Evolutionary conservation across 371 early-diverging fungal genomes (phyloP), one percentile per base, ranked within the genome.

Genomic region (Lichtheimia corymbifera): DNA sequence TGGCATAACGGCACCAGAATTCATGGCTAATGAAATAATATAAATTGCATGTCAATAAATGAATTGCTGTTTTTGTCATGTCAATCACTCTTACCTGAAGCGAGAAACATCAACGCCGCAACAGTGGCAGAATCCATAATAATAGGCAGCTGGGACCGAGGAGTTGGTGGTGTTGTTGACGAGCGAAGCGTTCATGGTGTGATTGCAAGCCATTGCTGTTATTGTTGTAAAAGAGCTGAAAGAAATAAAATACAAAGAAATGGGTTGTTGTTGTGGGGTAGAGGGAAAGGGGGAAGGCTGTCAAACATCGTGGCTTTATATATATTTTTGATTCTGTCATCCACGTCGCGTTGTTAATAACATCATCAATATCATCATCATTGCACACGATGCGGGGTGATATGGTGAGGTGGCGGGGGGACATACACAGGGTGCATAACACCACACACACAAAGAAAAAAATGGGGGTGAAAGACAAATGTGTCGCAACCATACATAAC

Each of bases 21-120:
- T 65, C 65, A 51, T 65, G 65, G 50, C 65, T 65, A 47, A 47
- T 18, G 17, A 9, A n/a, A n/a, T n/a, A 11, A 51, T 50, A 17
- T 17, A 50, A 43, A n/a, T 55, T 7, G 42, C 35, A 25, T 18
- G 55, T 49, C 14, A 13, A 40, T 50, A 18, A 47, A 50, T 17
- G 11, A 11, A 35, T 20, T 35, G 35, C 35, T 35, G 35, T 35
- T 35, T 35, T 35, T 35, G 35, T 35, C 35, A 45, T 40, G 42
- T 27, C 22, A 15, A 27, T 27, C 27, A 35, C 13, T 6, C 53
- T 30, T 67, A 67, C 67, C 67, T 67, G 56, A 63, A 63, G 15
- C 60, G 58, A 53, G 63, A 55, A 42, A 63, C 54, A 50, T 67
- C 67, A 9, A 67, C 67, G 14, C 67, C 67, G 53, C 67, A 67